Evolutionary conservation across 495 filamentous ascomycete species (phyloP), one percentile per base, ranked within the genome.

Genomic region (Penicillium atrosanguineum): DNA sequence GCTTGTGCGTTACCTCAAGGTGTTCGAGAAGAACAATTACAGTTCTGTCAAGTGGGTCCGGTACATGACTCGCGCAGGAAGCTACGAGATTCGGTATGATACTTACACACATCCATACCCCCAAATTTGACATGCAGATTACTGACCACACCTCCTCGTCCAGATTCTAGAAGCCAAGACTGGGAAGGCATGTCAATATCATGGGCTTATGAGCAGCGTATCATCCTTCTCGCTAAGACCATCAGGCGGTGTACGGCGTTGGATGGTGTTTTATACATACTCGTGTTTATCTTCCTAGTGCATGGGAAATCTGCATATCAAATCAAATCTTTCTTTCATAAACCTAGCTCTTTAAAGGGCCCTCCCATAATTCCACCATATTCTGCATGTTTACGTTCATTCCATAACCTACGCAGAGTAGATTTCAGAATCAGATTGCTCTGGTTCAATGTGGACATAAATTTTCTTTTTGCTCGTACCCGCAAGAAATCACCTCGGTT

Each of bases 11-110:
- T 99, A 99, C 72, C 74, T 99, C 53, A 99, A 99, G 76, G 95
- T 99, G 23, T 99, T 99, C 75, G 95, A 99, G 80, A 99, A 99
- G 84, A 90, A 80, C 67, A 97, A 97, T 73, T 99, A 99, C 67
- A 92, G 87, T 51, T 95, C 89, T 60, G 95, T 99, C 9, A 99
- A 99, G 67, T 99, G 95, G 95, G 95, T 99, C 59, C 76, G 95
- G 62, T 99, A 99, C 73, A 99, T 99, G 95, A 99, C 95, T 26
- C 81, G 95, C 44, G 95, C 93, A 16, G 79, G 79, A 39, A 82
- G 79, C 62, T 82, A 82, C 57, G 79, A 82, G 61, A 80, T 83
- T 44, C 71, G 80, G 75, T 83, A 75, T 20, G 61, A 23, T 23
- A 2, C 23, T 5, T 23, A 23, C 5, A 23, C 5, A 23, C 23